Percentiles rank a stretch among this genome's conserved stretches.
phyloP scores from a whole-genome alignment of 257 asterid species.

The Dorcoceras hygrometricum region DNA sequence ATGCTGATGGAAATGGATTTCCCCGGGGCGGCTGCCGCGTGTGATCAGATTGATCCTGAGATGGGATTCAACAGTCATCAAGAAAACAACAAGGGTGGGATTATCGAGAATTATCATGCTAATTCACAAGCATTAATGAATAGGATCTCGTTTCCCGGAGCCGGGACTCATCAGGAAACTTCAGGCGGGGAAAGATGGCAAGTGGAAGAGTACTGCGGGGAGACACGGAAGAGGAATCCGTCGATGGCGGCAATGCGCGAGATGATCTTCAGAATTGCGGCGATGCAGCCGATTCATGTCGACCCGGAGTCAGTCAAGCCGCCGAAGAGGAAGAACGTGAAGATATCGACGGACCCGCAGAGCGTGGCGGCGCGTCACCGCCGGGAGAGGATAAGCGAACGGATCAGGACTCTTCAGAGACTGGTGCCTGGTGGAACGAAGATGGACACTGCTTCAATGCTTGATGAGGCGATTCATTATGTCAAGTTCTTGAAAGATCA shows the following conservation, averaged over 20 bases:
- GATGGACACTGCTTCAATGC: slow-evolving; percentile 59
- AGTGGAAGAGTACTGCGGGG: too few relatives aligned
- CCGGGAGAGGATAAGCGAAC: slow-evolving; percentile 52
- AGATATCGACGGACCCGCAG: slow-evolving; percentile 54
- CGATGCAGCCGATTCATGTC: slow-evolving; percentile 57
- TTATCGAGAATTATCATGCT: background rate
- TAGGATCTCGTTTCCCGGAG: background rate
- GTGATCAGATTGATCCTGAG: background rate
- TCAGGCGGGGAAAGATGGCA: too few relatives aligned
- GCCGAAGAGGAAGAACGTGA: slow-evolving; percentile 54
- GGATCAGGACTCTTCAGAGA: slow-evolving; percentile 47
- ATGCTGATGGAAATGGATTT: background rate
- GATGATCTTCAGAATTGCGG: slow-evolving; percentile 48
- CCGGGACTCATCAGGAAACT: background rate
- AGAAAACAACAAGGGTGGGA: background rate
- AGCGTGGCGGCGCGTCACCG: slow-evolving; percentile 59
- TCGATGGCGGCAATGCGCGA: slow-evolving; percentile 54
- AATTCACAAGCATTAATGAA: background rate
- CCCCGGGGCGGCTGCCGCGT: background rate
- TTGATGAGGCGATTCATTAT: slow-evolving; percentile 61
- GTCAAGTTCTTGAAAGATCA: slow-evolving; percentile 52
- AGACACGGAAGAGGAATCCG: too few relatives aligned
- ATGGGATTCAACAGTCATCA: background rate
- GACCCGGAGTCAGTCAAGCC: slow-evolving; percentile 43
- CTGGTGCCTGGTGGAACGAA: slow-evolving; percentile 66